Evolutionary conservation across 495 filamentous ascomycete species (phyloP).

Genomic region (Talaromyces ruber): DNA sequence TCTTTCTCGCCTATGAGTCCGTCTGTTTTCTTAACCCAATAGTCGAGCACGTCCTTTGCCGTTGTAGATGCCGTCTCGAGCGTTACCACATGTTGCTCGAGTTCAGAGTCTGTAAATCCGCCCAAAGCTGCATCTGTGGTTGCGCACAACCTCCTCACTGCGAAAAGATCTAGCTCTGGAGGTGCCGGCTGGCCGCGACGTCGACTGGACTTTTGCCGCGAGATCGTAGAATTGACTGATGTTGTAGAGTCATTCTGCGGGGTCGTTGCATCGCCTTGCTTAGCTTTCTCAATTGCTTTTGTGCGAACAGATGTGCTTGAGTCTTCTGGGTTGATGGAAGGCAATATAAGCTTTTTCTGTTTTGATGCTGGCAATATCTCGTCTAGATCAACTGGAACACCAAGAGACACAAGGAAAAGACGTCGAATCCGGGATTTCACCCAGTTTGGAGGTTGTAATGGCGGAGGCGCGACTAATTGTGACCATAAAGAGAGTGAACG

Average conservation of each 20-base stretch:
- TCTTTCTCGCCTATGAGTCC: slow-evolving; percentile 84
- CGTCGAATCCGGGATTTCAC: slow-evolving; percentile 92
- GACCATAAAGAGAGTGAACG: slow-evolving; percentile 88
- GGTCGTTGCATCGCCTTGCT: slow-evolving; percentile 40
- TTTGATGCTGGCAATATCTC: slow-evolving; percentile 94
- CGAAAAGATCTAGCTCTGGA: slow-evolving; percentile 71
- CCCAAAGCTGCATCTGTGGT: slow-evolving; percentile 75
- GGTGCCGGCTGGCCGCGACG: slow-evolving; percentile 51
- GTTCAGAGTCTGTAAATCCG: slow-evolving; percentile 67
- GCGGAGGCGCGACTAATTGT: slow-evolving; percentile 89
- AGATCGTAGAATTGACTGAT: slow-evolving; percentile 43
- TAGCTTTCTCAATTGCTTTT: slow-evolving; percentile 36
- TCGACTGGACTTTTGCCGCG: slow-evolving; percentile 26
- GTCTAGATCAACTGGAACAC: slow-evolving; percentile 92
- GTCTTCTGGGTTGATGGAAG: slow-evolving; percentile 59
- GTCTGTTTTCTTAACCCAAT: slow-evolving; percentile 81
- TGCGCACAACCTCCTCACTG: slow-evolving; percentile 66
- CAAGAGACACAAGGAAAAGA: slow-evolving; percentile 90
- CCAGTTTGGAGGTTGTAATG: slow-evolving; percentile 95
- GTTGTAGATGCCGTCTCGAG: slow-evolving; percentile 57
- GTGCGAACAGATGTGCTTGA: slow-evolving; percentile 22
- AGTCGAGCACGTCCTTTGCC: slow-evolving; percentile 72
- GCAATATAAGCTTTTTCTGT: slow-evolving; percentile 94
- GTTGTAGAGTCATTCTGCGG: slow-evolving; percentile 46
- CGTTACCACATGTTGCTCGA: slow-evolving; percentile 62